These are phyloP conservation scores for Pseudomassariella vexata DNA, from an alignment of 2,329 filamentous ascomycete genomes.

Conservation along the genomic window DNA sequence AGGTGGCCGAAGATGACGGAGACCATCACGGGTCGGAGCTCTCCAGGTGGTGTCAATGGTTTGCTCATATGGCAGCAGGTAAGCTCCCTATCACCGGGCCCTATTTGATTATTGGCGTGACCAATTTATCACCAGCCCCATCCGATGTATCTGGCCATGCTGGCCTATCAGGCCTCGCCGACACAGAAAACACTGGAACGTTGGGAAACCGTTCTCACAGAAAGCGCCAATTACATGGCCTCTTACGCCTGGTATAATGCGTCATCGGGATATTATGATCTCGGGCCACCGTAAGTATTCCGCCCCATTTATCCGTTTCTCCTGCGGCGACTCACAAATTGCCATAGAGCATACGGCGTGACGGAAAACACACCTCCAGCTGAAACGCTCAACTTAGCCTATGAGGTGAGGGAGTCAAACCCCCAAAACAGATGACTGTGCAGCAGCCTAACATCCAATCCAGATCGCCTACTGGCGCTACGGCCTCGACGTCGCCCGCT, in stretches of 20 bases:
- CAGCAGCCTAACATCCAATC: not conserved
- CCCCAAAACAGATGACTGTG: too few relatives aligned
- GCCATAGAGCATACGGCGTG: slow-evolving; percentile 36
- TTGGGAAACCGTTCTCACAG: slow-evolving; percentile 21
- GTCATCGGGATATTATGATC: slow-evolving; percentile 25
- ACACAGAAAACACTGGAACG: slow-evolving; percentile 16
- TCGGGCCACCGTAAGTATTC: slow-evolving; percentile 35
- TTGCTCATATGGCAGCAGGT: slow-evolving; percentile 44
- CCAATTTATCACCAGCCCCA: too few relatives aligned
- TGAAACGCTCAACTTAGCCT: slow-evolving; percentile 39
- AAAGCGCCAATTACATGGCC: slow-evolving; percentile 23
- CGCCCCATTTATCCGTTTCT: not conserved
- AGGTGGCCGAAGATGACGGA: slow-evolving; percentile 47
- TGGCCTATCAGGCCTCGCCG: slow-evolving; percentile 22
- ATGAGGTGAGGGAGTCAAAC: slow-evolving; percentile 34
- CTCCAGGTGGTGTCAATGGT: slow-evolving; percentile 44
- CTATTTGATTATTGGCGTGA: not conserved
- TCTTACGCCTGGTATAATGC: slow-evolving; percentile 26
- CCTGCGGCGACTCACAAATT: not conserved
- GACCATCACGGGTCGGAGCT: slow-evolving; percentile 32
- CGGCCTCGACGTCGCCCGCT: slow-evolving; percentile 35
- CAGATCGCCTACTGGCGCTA: slow-evolving; percentile 42
- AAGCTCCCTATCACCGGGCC: not conserved
- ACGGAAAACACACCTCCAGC: slow-evolving; percentile 45
- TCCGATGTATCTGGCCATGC: slow-evolving; percentile 27